Evolutionary conservation across 768 basidiomycete genomes (phyloP), one percentile per base, ranked within the genome.

Genomic region (Hygrocybe punicea): DNA sequence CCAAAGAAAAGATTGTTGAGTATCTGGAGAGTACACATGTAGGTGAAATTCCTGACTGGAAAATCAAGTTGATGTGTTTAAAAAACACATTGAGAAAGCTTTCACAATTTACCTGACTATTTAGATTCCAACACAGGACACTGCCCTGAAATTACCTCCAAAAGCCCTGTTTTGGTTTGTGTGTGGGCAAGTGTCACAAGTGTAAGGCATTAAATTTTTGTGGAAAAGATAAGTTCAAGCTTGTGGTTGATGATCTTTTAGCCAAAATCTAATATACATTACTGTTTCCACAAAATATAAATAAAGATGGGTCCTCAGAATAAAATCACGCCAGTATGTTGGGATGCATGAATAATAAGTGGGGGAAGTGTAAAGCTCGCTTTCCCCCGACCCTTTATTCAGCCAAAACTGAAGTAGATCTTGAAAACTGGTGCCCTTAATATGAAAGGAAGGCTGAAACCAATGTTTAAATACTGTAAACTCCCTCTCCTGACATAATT

Each of bases 381-480:
- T 76, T 76, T 67, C 76, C 76, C 1, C 36, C n/a, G n/a, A 71
- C 17, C 42, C 55, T 2, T 48, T 63, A 1, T 53, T 53, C 40
- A 4, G 24, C 2, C 23, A 62, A n/a, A 5, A 71, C 72, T 5
- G 16, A 35, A 14, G 58, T 76, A 6, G 71, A 75, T 60, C n/a
- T 42, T 2, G 58, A 65, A n/a, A 1, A 65, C 59, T 34, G 72
- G 72, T n/a, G 53, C 56, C 11, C 49, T 74, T 6, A 51, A 60
- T 7, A 56, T 73, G 52, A 68, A 69, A n/a, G n/a, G 56, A 70
- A 77, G 55, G 24, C 40, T 9, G 73, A n/a, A 77, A 57, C 39
- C 62, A 14, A 62, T 59, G 68, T n/a, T 37, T 76, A 3, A 77
- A 77, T 61, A 71, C 66, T 5, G 63, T 68, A 17, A 66, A n/a